These are phyloP conservation scores for Neofusicoccum umdonicola DNA, from an alignment of 2,329 filamentous ascomycete species.

Conservation along the genomic window DNA sequence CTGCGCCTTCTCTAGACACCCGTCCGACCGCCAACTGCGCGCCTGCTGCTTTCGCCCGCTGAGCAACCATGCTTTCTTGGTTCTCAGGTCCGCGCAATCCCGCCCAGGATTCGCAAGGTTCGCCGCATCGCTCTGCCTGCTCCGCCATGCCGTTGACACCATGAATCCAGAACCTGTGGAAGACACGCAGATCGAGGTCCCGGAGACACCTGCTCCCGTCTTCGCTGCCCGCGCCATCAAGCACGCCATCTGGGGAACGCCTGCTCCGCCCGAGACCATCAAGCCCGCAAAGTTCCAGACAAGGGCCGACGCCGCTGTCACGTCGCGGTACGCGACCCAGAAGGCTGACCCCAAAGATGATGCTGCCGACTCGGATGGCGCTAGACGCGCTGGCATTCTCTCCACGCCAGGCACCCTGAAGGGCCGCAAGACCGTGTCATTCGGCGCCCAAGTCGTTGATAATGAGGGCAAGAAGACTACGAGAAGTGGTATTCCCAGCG, in stretches of 20 bases:
- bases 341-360: not conserved
- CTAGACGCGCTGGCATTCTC: constrained; percentile 48
- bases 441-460: constrained; percentile 56
- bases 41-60: not conserved
- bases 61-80: constrained; percentile 36
- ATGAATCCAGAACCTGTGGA: constrained; percentile 10
- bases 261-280: constrained; percentile 48
- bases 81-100: constrained; percentile 21
- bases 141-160: not conserved
- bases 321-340: not conserved
- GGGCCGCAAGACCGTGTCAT: constrained; percentile 60
- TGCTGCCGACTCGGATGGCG: not conserved
- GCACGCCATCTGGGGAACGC: constrained; percentile 63
- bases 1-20: not conserved
- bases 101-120: constrained; percentile 1
- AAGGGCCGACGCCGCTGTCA: not conserved
- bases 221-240: constrained; percentile 68
- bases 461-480: constrained; percentile 53
- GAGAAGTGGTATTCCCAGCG: constrained; percentile 48
- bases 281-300: constrained; percentile 1
- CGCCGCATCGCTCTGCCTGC: not conserved
- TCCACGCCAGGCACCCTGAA: constrained; percentile 60
- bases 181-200: constrained; percentile 44
- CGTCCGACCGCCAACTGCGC: not conserved
- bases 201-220: constrained; percentile 64